These are phyloP conservation scores for Xylona heveae DNA, from an alignment of 495 filamentous ascomycete species.

Conservation along the genomic window DNA sequence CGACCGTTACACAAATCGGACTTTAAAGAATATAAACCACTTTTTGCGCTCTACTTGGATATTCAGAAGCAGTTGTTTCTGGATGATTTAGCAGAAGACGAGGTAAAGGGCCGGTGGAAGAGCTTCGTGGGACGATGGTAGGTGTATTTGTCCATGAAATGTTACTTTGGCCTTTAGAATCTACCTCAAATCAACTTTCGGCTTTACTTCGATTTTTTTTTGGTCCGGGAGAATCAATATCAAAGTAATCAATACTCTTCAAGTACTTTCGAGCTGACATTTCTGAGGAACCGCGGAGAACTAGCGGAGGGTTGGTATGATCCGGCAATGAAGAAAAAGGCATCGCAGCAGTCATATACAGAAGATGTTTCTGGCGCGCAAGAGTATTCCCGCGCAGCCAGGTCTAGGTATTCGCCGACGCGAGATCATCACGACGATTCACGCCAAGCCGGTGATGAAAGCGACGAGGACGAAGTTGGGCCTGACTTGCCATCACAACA, in stretches of 20 bases:
- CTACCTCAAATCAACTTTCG: conserved; percentile 5
- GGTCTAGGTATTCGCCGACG: conserved; percentile 14
- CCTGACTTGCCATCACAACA: conserved; percentile 40
- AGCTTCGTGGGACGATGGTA: conserved; percentile 83
- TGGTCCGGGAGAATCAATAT: too few relatives aligned
- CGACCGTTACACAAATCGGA: conserved; percentile 43
- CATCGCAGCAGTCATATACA: too few relatives aligned
- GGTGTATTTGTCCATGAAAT: conserved; percentile 7
- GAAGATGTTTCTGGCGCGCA: conserved; percentile 23
- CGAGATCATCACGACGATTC: conserved; percentile 8
- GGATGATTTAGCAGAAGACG: conserved; percentile 39
- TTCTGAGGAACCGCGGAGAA: conserved; percentile 68
- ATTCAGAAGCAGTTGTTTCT: conserved; percentile 62
- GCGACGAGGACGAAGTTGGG: conserved; percentile 44
- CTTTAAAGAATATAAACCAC: conserved; percentile 33
- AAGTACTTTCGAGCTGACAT: conserved; percentile 16
- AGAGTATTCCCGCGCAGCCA: conserved; percentile 7
- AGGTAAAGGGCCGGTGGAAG: conserved; percentile 75
- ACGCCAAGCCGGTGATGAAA: conserved; percentile 24
- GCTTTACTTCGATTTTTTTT: neutral
- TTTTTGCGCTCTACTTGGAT: conserved; percentile 77
- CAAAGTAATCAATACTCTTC: neutral
- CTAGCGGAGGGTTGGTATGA: conserved; percentile 91
- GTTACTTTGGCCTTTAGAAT: conserved; percentile 3
- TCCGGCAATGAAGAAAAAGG: conserved; percentile 21